These are phyloP conservation scores for Pythium plurisporium DNA, from an alignment of 352 stramenopile species.

Conservation along the genomic window DNA sequence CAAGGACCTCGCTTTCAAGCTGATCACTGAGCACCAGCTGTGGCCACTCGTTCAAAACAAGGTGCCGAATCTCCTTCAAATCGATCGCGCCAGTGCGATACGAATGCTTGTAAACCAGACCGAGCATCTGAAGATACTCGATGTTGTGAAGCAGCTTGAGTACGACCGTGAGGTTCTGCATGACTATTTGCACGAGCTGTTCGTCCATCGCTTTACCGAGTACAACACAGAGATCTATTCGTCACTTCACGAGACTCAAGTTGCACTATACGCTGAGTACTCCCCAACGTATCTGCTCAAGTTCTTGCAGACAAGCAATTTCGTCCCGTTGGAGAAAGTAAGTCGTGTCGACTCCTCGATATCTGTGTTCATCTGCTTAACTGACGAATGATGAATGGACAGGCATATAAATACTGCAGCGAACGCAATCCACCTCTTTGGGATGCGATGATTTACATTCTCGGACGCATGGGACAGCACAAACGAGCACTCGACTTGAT, in stretches of 20 bases:
- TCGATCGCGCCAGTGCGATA: constrained; percentile 62
- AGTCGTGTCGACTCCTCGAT: neutral
- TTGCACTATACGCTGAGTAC: constrained; percentile 72
- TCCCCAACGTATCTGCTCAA: constrained; percentile 54
- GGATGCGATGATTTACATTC: constrained; percentile 86
- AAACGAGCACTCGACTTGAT: constrained; percentile 83
- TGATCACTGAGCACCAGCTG: constrained; percentile 79
- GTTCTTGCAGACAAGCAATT: constrained; percentile 79
- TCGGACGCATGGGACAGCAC: constrained; percentile 82
- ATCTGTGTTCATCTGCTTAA: neutral
- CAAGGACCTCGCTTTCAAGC: constrained; percentile 82
- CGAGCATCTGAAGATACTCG: constrained; percentile 70
- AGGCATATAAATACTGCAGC: constrained; percentile 79
- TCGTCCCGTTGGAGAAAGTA: constrained; percentile 81
- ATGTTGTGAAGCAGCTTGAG: constrained; percentile 75
- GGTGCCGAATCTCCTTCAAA: constrained; percentile 70
- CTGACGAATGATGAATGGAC: neutral
- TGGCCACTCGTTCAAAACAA: constrained; percentile 79
- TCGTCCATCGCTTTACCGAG: constrained; percentile 58
- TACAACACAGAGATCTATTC: constrained; percentile 81
- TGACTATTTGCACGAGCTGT: constrained; percentile 73
- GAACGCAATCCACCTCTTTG: constrained; percentile 66
- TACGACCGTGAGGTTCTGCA: constrained; percentile 60
- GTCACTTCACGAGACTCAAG: constrained; percentile 67
- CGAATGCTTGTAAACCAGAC: constrained; percentile 80